phyloP scores from a whole-genome alignment of 2,329 filamentous ascomycete species.

The Pyrenophora graminea region DNA sequence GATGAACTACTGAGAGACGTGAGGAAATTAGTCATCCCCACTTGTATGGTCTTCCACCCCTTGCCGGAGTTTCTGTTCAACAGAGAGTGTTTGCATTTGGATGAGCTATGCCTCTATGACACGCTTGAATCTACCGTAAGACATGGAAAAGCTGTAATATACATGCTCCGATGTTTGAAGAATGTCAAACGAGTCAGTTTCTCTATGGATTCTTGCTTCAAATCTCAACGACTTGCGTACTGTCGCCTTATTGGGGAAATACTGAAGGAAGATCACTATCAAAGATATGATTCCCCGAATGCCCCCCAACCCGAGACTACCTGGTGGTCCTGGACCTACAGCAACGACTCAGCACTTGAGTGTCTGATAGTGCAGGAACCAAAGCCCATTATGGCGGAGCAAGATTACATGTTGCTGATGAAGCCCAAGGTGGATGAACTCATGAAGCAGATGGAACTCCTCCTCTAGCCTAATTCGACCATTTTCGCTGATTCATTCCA shows the following conservation, averaged over 20 bases:
- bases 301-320: slow-evolving; percentile 37
- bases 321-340: slow-evolving; percentile 49
- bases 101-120: slow-evolving; percentile 16
- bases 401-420: slow-evolving; percentile 45
- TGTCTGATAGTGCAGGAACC: slow-evolving; percentile 34
- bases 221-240: slow-evolving; percentile 10
- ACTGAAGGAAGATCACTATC: slow-evolving; percentile 48
- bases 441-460: slow-evolving; percentile 19
- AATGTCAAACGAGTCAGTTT: slow-evolving; percentile 43
- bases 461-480: neutral
- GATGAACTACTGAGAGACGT: slow-evolving; percentile 27
- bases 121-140: no score
- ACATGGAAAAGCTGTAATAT: slow-evolving; percentile 39
- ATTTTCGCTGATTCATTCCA: neutral
- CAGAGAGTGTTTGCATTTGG: slow-evolving; percentile 32
- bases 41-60: slow-evolving; percentile 29
- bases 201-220: slow-evolving; percentile 23
- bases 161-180: slow-evolving; percentile 39
- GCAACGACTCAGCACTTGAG: slow-evolving; percentile 30
- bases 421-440: slow-evolving; percentile 44
- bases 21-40: slow-evolving; percentile 38
- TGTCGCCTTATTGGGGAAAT: slow-evolving; percentile 46
- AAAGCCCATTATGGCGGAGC: slow-evolving; percentile 39
- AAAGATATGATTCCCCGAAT: slow-evolving; percentile 42
- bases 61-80: slow-evolving; percentile 45